Evolutionary conservation across 768 basidiomycete genomes (phyloP).

Genomic region (Pisolithus orientalis): DNA sequence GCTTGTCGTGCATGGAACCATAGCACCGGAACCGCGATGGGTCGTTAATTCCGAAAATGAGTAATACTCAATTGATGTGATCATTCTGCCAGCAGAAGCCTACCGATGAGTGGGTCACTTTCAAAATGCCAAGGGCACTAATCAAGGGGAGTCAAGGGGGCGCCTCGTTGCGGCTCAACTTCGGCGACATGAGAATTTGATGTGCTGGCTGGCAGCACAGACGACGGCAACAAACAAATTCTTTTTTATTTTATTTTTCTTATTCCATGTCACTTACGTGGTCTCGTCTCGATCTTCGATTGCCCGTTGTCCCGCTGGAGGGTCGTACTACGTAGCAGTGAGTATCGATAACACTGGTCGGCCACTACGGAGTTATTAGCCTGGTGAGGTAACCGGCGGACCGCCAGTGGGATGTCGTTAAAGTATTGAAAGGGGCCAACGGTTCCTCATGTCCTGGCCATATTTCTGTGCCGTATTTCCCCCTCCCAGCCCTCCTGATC

Average conservation of each 20-base stretch:
- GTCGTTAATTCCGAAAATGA: too few relatives aligned
- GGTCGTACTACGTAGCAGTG: background rate
- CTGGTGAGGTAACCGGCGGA: slow-evolving; percentile 14
- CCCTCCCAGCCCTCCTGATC: background rate
- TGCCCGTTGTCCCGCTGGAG: background rate
- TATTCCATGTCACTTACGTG: background rate
- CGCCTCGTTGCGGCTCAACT: background rate
- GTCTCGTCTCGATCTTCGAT: background rate
- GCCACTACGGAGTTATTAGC: slow-evolving; percentile 2
- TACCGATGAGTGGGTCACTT: too few relatives aligned
- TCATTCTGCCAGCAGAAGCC: too few relatives aligned
- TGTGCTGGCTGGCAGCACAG: background rate
- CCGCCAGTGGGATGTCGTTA: too few relatives aligned
- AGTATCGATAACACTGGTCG: background rate
- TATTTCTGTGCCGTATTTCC: background rate
- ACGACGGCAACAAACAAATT: background rate
- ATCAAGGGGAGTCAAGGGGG: background rate
- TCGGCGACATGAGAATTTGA: slow-evolving; percentile 1
- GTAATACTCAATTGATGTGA: too few relatives aligned
- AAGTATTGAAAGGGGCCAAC: slow-evolving; percentile 6
- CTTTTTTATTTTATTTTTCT: background rate
- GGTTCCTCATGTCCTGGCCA: background rate
- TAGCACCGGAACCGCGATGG: too few relatives aligned
- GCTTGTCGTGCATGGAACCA: too few relatives aligned
- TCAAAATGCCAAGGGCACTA: too few relatives aligned